These are phyloP conservation scores for Schrenkiella parvula DNA, from an alignment of 345 rosid species.

Conservation along the genomic window DNA sequence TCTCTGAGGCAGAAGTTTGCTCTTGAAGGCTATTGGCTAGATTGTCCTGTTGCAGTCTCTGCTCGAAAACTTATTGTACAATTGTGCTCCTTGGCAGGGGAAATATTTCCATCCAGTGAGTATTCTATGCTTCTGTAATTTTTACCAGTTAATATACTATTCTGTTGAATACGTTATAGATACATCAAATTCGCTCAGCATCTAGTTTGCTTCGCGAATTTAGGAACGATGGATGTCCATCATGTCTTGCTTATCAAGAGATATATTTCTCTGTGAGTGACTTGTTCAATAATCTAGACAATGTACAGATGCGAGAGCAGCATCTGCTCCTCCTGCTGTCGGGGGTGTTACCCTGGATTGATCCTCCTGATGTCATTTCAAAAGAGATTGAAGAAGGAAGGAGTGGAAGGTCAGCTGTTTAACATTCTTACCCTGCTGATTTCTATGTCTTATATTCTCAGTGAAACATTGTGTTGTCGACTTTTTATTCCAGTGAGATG, in stretches of 20 bases:
- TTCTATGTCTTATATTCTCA: conserved; percentile 22
- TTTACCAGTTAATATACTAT: conserved; percentile 4
- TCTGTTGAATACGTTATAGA: conserved; percentile 6
- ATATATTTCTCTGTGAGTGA: conserved; percentile 27
- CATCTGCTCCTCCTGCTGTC: conserved; percentile 80
- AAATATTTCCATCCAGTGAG: conserved; percentile 75
- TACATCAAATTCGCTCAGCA: neutral
- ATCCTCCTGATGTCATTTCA: conserved; percentile 78
- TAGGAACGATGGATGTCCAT: conserved; percentile 10
- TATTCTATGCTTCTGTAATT: conserved; percentile 18
- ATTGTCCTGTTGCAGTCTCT: conserved; percentile 91
- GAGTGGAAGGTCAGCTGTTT: conserved; percentile 71
- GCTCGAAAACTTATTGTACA: conserved; percentile 93
- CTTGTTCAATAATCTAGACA: conserved; percentile 56
- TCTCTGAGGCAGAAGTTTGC: conserved; percentile 79
- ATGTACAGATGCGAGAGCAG: conserved; percentile 66
- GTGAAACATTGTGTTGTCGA: conserved; percentile 15
- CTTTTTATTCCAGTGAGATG: conserved; percentile 70
- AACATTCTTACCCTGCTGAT: conserved; percentile 18
- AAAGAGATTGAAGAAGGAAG: conserved; percentile 80
- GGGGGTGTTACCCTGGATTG: conserved; percentile 83
- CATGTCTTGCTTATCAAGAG: neutral
- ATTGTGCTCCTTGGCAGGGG: conserved; percentile 82
- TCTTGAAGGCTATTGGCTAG: conserved; percentile 70
- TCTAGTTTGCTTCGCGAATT: conserved; percentile 7